Conservation (phyloP, 768 basidiomycete species). For the Termitomyces sp. region DNA sequence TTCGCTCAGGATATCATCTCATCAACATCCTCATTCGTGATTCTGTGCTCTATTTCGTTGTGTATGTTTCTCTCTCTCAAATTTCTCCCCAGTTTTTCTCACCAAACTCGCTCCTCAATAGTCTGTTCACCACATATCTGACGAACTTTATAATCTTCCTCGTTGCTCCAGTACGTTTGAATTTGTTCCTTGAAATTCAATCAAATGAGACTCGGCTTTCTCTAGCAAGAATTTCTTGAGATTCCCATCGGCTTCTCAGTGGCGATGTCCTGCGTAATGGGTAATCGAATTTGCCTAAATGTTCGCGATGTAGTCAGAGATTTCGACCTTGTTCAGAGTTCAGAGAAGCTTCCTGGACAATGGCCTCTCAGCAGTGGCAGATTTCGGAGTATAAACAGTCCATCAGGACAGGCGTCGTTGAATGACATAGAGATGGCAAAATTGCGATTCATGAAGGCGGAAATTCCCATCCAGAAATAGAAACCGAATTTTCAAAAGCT, state of each 20-base stretch:
- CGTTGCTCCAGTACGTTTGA: slow-evolving; percentile 22
- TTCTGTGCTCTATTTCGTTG: slow-evolving; percentile 51
- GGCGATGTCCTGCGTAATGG: slow-evolving; percentile 52
- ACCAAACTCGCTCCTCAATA: slow-evolving; percentile 16
- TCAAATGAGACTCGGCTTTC: background rate
- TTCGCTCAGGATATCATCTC: slow-evolving; percentile 38
- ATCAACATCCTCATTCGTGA: slow-evolving; percentile 50
- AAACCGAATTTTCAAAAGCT: background rate
- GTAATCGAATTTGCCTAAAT: slow-evolving; percentile 54
- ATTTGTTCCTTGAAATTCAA: background rate
- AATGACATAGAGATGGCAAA: slow-evolving; percentile 28
- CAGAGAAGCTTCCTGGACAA: background rate
- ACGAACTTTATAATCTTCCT: slow-evolving; percentile 42
- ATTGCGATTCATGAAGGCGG: slow-evolving; percentile 26
- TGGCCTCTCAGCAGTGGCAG: background rate
- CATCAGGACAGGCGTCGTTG: slow-evolving; percentile 12
- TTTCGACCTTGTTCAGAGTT: slow-evolving; percentile 6
- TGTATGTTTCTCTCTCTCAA: slow-evolving; percentile 31
- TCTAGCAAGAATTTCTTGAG: slow-evolving; percentile 37
- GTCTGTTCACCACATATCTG: slow-evolving; percentile 53
- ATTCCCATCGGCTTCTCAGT: slow-evolving; percentile 55
- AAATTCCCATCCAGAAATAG: slow-evolving; percentile 1
- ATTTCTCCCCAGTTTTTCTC: background rate
- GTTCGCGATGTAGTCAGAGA: slow-evolving; percentile 39
- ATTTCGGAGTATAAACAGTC: slow-evolving; percentile 1